phyloP scores from a whole-genome alignment of 805 yeast genomes.

The Saccharomycopsis capsularis region DNA sequence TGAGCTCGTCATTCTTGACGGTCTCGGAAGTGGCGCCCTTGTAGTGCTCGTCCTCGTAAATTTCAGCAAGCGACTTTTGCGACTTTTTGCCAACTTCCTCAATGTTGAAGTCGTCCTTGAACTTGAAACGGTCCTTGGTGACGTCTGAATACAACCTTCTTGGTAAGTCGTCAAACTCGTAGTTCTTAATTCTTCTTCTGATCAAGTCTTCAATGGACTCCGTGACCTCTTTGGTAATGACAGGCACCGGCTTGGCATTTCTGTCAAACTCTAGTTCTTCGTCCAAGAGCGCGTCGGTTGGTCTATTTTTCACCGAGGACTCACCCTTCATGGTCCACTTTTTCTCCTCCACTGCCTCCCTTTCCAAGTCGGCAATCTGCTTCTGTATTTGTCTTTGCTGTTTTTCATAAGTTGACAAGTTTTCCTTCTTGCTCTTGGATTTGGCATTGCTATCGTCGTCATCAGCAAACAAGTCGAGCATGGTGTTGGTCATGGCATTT shows the following conservation, averaged over 20 bases:
- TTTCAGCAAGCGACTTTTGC: constrained; percentile 78
- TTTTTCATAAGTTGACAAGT: constrained; percentile 70
- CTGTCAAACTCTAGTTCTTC: constrained; percentile 87
- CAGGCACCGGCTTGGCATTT: constrained; percentile 92
- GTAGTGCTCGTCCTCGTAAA: constrained; percentile 77
- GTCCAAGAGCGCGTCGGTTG: constrained; percentile 72
- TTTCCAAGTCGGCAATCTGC: constrained; percentile 75
- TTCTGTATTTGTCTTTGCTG: constrained; percentile 71
- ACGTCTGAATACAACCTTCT: constrained; percentile 63
- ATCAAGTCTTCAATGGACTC: constrained; percentile 85
- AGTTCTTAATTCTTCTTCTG: constrained; percentile 67
- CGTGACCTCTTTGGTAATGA: constrained; percentile 82
- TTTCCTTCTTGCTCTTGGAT: constrained; percentile 26
- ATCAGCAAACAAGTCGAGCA: constrained; percentile 52
- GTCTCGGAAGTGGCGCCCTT: constrained; percentile 41
- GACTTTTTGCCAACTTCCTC: constrained; percentile 67
- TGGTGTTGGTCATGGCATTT: constrained; percentile 52
- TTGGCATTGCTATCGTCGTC: constrained; percentile 30
- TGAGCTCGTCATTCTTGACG: constrained; percentile 55
- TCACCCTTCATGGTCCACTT: constrained; percentile 96
- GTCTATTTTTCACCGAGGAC: constrained; percentile 72
- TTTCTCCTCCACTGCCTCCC: constrained; percentile 83
- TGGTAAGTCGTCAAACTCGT: constrained; percentile 78
- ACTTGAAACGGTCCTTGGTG: constrained; percentile 47
- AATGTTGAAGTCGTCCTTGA: constrained; percentile 47